These are phyloP conservation scores for Globisporangium cystogenes DNA, from an alignment of 352 stramenopile genomes.

Conservation along the genomic window DNA sequence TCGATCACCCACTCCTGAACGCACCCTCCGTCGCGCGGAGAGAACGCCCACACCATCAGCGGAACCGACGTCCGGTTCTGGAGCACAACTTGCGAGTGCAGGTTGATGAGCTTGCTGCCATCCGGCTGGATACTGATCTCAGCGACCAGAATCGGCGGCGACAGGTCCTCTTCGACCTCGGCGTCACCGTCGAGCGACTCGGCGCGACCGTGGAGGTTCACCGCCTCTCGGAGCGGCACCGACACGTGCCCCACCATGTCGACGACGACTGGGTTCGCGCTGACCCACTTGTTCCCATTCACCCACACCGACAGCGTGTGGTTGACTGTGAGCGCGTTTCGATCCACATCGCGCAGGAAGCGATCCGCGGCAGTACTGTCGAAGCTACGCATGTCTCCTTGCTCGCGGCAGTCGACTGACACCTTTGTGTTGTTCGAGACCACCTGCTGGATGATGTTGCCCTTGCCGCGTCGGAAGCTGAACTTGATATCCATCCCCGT, in stretches of 20 bases:
- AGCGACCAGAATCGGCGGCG: conserved; percentile 68
- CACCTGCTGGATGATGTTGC: conserved; percentile 74
- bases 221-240: conserved; percentile 64
- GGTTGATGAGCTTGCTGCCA: conserved; percentile 83
- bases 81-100: conserved; percentile 84
- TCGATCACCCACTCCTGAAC: conserved; percentile 84
- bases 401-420: conserved; percentile 79
- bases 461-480: conserved; percentile 77
- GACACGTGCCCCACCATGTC: conserved; percentile 85
- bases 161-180: conserved; percentile 47
- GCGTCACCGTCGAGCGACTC: conserved; percentile 21
- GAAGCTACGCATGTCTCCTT: conserved; percentile 85
- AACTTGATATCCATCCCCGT: conserved; percentile 81
- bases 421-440: conserved; percentile 63
- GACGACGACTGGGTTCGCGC: conserved; percentile 78
- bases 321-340: conserved; percentile 74
- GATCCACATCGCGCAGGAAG: conserved; percentile 66
- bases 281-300: conserved; percentile 86
- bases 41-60: conserved; percentile 87
- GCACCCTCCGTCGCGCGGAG: conserved; percentile 66
- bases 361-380: conserved; percentile 75
- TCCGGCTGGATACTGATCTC: conserved; percentile 87
- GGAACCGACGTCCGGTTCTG: conserved; percentile 85
- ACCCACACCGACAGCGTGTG: conserved; percentile 86
- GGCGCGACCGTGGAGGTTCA: conserved; percentile 14